Evolutionary conservation across 352 stramenopile genomes (phyloP), one percentile per base, ranked within the genome.

Genomic region (Phytophthora sansomeana): DNA sequence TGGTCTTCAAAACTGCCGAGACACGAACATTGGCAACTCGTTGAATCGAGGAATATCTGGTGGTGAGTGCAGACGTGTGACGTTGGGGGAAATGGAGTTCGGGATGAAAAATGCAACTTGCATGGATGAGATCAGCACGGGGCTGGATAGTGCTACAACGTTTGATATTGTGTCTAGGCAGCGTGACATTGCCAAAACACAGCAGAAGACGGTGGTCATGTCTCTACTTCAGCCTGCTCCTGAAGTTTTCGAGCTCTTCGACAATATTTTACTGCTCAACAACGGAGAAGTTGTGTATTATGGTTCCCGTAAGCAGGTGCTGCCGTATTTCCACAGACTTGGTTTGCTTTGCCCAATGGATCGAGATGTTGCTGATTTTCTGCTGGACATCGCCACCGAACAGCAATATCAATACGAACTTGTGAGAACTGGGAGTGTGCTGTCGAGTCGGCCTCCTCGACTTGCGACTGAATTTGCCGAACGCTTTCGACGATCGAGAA

Each of bases 211-310:
- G 5, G 19, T 71, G 14, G 72, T 89, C 1, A 74, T 96, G 11
- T 77, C 83, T 2, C 66, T 97, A 28, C 61, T 96, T 16, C 74
- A 98, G 61, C 91, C 92, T 47, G 73, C 92, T 11, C 93, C 92
- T 3, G 92, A 98, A 74, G 90, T 94, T 5, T 92, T 93, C 35
- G 79, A 82, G 10, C 68, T 97, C n/a, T 24, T 98, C 98, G 58
- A 60, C 49, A 55, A 8, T 14, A 10, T 67, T 13, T 17, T 67
- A 4, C n/a, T 67, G 26, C 74, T 98, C 13, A 85, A 89, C 69
- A 68, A 92, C 30, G 91, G 92, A 35, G 55, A 78, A 26, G 73
- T 98, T 19, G 77, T 97, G 21, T 98, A 93, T 63, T 44, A 54
- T 30, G 72, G 68, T 30, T 63, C 68, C 14, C 39, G 63, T 6